These are phyloP conservation scores for Baorangia bicolor DNA, from an alignment of 768 basidiomycete species.

Conservation along the genomic window DNA sequence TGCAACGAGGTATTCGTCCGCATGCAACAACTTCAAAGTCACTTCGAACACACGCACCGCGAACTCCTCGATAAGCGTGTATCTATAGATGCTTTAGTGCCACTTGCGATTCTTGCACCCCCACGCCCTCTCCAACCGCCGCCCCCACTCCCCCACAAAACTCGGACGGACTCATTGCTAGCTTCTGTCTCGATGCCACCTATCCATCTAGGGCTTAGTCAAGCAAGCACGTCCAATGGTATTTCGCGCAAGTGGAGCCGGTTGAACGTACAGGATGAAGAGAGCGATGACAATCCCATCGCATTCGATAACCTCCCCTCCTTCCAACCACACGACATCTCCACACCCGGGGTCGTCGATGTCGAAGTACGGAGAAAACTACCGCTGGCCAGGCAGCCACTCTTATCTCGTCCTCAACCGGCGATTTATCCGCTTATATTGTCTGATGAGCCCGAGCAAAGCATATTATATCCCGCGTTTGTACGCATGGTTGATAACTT, in stretches of 20 bases:
- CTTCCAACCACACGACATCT: neutral
- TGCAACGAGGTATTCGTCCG: conserved; percentile 28
- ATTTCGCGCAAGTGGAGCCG: conserved; percentile 34
- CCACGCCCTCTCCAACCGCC: conserved; percentile 20
- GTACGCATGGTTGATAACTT: conserved; percentile 23
- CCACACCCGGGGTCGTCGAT: neutral
- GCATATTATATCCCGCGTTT: conserved; percentile 23
- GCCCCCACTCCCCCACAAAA: conserved; percentile 12
- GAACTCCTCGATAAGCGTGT: conserved; percentile 17
- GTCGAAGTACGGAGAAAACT: conserved; percentile 16
- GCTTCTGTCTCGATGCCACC: conserved; percentile 12
- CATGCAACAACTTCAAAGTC: conserved; percentile 22
- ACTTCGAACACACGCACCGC: conserved; percentile 24
- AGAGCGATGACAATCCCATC: conserved; percentile 12
- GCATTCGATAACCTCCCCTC: conserved; percentile 25
- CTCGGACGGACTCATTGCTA: neutral
- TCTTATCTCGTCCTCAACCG: conserved; percentile 27
- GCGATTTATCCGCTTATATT: conserved; percentile 14
- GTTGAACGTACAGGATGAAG: conserved; percentile 25
- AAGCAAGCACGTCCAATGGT: conserved; percentile 11
- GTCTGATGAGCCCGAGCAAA: conserved; percentile 12
- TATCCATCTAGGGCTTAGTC: conserved; percentile 5
- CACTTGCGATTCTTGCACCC: conserved; percentile 17
- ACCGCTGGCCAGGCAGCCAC: neutral
- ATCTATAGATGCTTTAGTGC: conserved; percentile 15